A percentile compares a stretch with the other conserved stretches of the same genome.
Evolutionary conservation across 352 stramenopile species (phyloP).

Genomic region (Globisporangium cylindrosporum): DNA sequence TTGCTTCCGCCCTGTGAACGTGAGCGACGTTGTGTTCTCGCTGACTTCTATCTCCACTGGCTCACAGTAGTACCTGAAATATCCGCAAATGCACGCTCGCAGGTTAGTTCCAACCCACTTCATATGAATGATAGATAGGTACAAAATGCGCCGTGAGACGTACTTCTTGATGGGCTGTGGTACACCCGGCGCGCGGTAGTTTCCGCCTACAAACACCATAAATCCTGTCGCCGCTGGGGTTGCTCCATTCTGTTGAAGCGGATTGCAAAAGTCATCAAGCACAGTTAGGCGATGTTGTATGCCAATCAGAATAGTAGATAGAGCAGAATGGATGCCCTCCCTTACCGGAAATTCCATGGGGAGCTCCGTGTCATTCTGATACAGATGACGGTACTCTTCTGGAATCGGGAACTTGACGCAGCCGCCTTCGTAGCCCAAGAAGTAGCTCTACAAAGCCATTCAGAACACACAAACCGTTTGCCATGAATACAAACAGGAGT

Average conservation of each 20-base stretch:
- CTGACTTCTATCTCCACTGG: constrained; percentile 53
- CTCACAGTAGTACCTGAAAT: constrained; percentile 74
- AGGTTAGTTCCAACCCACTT: background rate
- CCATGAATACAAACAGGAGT: background rate
- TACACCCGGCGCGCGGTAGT: constrained; percentile 35
- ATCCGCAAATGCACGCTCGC: background rate
- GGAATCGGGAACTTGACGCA: constrained; percentile 81
- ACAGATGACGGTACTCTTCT: constrained; percentile 63
- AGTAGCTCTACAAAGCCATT: constrained; percentile 47
- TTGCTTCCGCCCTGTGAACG: constrained; percentile 64
- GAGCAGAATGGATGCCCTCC: too few species aligned
- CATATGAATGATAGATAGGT: background rate
- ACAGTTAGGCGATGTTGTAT: too few species aligned
- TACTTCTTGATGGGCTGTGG: constrained; percentile 55
- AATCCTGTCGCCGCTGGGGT: constrained; percentile 71
- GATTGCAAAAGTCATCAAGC: background rate
- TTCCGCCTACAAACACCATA: constrained; percentile 59
- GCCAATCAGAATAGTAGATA: too few species aligned
- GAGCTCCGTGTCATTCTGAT: constrained; percentile 72
- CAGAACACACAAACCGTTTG: background rate
- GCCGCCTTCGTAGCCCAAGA: constrained; percentile 65
- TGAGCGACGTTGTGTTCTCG: constrained; percentile 33
- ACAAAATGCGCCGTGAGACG: background rate
- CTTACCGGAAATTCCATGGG: constrained; percentile 78
- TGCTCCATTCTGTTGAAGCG: constrained; percentile 49